Base-by-base conservation (phyloP, 2,329 filamentous ascomycete species). In the Verticillium nubilum region DNA sequence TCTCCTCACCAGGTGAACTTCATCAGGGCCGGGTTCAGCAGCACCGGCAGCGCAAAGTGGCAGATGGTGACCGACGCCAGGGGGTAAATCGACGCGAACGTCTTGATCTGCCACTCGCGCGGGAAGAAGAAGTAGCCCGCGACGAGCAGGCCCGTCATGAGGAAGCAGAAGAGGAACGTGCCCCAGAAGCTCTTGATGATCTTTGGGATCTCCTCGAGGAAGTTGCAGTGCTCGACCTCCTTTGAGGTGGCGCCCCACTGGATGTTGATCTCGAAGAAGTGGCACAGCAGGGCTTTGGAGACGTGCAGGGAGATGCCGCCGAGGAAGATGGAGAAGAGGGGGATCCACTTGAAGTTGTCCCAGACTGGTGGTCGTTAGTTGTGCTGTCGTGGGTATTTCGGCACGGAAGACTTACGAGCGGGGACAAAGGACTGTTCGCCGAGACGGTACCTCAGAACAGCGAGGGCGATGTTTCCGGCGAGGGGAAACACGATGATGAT, bases 401-500 rank as follows among this genome's bases (percentile, higher is more conserved):
- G 7, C 28, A 31, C 1, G 12, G 6, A 7, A 12, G 2, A 61
- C 64, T 66, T 61, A 67, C 64, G 12, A 12, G 64, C 66, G 17
- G 68, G 65, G 52, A 86, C 68, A 28, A 88, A 76, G 2, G 72
- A 72, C 60, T 77, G 73, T 66, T 87, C 82, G 54, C 79, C 79
- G 33, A 83, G 78, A 50, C 87, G 80, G 72, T 89, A 88, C 33
- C 87, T 81, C 52, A 88, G 77, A 25, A 86, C 73, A 3, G 86
- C 86, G 9, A 90, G 78, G 15, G 83, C 73, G 56, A 88, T 59
- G 67, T 86, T 87, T 17, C 85, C 85, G 4, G 87, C 72, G 4
- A 78, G 79, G 56, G 83, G 86, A 76, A 90, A 90, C 57, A 90
- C 80, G 58, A 89, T 75, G 57, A 89, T 72, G 63, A 90, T 81